A percentile compares a stretch with the other conserved stretches of the same genome.
Evolutionary conservation across 179 eudicot species (phyloP).

Genomic region (Sideroxylon spinosum): DNA sequence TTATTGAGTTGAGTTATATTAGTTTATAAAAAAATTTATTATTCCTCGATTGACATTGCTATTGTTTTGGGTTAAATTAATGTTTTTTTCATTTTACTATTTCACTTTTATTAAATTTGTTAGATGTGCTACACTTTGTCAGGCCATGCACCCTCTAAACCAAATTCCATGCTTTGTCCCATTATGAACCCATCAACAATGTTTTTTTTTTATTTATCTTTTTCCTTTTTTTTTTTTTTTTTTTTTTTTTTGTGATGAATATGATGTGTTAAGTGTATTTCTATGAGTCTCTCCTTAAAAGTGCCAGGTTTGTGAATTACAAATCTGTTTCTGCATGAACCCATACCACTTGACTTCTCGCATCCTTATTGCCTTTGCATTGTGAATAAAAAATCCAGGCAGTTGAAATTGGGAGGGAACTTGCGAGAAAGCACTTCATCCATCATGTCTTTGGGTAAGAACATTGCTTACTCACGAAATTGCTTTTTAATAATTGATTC

Average conservation of each 20-base stretch:
- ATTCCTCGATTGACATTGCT: too few species aligned
- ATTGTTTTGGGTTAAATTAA: too few species aligned
- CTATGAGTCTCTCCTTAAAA: not conserved
- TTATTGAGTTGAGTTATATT: too few species aligned
- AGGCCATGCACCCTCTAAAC: too few species aligned
- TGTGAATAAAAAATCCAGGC: constrained; percentile 43
- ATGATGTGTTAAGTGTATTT: not conserved
- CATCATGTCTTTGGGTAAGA: constrained; percentile 80
- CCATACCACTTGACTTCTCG: not conserved
- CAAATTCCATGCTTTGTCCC: too few species aligned
- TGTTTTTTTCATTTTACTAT: too few species aligned
- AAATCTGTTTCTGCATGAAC: not conserved
- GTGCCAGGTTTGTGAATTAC: not conserved
- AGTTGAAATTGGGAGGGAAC: constrained; percentile 61
- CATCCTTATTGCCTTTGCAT: not conserved
- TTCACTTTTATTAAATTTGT: too few species aligned
- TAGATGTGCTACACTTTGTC: too few species aligned
- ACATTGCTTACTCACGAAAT: not conserved
- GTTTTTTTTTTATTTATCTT: too few species aligned
- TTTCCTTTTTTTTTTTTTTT: not conserved
- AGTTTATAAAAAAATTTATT: too few species aligned
- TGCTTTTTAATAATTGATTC: not conserved
- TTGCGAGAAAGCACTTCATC: constrained; percentile 68
- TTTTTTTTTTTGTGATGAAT: not conserved
- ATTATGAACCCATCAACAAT: not conserved